Base-by-base conservation (phyloP, 2,329 filamentous ascomycete genomes). In the Beauveria rudraprayagi region DNA sequence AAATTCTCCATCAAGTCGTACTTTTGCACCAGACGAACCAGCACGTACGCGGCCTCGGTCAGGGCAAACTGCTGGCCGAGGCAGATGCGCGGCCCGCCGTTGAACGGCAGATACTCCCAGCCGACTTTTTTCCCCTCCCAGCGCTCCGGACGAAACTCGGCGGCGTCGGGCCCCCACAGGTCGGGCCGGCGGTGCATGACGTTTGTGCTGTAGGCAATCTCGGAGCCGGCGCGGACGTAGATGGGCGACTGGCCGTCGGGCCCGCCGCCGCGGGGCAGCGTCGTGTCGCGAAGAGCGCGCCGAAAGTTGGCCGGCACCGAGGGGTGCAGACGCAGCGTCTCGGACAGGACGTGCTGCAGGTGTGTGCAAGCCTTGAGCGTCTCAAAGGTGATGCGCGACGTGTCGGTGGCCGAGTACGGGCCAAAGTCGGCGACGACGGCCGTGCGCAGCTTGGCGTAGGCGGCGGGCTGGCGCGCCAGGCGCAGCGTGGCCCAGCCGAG, bases 41-140 rank as follows among this genome's bases (percentile, higher is more conserved):
- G 77, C 17, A 86, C 84, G 70, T 91, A 90, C 16, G 74, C 76
- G 73, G 87, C 86, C 76, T 90, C 87, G 0, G 86, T 89, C 43
- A 90, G 73, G 5, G 88, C 88, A 68, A 90, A 90, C 72, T 90
- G 86, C 78, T 90, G 86, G 2, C 86, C 85, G 61, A 89, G 81
- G 71, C 86, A 88, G 68, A 87, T 85, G 37, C 73, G 65, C 10
- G 74, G 74, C 0, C 72, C 73, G 3, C 70, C 72, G 55, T 72
- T 76, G 61, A 75, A 76, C 1, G 71, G 71, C 7, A 72, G 64
- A 48, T 70, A 75, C 17, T 68, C 72, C 71, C 70, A 75, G 7
- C 68, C 68, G 30, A 65, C 56, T 14, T 69, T 65, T 0, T 63
- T 60, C 54, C 61, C 64, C 44, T 72, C 72, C 75, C 74, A 77